Conservation (phyloP, 768 basidiomycete species). For the Harrya chromipes region DNA sequence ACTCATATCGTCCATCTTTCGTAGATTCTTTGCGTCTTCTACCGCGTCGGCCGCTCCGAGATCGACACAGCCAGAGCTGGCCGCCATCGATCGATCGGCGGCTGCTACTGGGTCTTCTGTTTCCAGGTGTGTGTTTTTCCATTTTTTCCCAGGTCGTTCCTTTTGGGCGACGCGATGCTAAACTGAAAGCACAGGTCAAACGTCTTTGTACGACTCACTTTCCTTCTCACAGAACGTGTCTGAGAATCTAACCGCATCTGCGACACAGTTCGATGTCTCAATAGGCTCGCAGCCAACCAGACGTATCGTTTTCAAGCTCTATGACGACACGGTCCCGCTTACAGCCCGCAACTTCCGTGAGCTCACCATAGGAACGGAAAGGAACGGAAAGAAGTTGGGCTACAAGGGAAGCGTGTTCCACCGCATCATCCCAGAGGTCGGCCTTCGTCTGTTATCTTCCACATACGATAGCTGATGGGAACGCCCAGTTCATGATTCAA, state of each 20-base stretch:
- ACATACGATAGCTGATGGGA: background rate
- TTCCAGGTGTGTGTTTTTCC: conserved; percentile 14
- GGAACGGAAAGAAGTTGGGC: conserved; percentile 56
- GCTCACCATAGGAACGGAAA: conserved; percentile 51
- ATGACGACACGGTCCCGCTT: conserved; percentile 77
- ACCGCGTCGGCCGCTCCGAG: too few relatives aligned
- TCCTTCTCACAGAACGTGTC: background rate
- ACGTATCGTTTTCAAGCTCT: conserved; percentile 80
- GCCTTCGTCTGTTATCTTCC: conserved; percentile 9
- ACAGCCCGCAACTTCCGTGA: conserved; percentile 82
- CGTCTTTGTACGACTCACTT: conserved; percentile 32
- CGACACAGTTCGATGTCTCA: conserved; percentile 57
- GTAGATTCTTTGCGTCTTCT: conserved; percentile 46
- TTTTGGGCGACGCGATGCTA: background rate
- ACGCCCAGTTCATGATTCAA: conserved; percentile 71
- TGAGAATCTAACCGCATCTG: background rate
- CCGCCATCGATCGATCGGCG: too few relatives aligned
- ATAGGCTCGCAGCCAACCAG: conserved; percentile 61
- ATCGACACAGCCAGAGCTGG: too few relatives aligned
- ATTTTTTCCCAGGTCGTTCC: background rate
- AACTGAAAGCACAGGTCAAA: conserved; percentile 13
- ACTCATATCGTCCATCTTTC: conserved; percentile 49
- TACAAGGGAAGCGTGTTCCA: conserved; percentile 73
- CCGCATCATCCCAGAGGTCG: conserved; percentile 63
- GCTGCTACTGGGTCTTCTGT: conserved; percentile 11